Conservation (phyloP, 2,329 filamentous ascomycete species). For the Clonostachys rhizophaga region DNA sequence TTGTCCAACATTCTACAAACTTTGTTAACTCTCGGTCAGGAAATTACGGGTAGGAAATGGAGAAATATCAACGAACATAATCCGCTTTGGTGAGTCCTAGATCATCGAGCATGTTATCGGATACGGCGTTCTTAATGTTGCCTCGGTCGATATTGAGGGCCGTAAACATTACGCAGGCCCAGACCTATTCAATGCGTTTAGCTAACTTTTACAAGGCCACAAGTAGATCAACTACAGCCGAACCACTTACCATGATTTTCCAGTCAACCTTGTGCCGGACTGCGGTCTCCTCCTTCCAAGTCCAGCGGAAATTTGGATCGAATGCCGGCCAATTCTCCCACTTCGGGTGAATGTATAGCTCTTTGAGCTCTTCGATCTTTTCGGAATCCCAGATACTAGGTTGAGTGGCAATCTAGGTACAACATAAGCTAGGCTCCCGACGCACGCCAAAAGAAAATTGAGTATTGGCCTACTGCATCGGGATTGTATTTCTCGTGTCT, state of each 20-base stretch:
- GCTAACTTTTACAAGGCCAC: background rate
- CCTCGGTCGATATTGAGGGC: conserved; percentile 27
- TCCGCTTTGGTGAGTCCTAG: conserved; percentile 15
- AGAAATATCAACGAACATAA: conserved; percentile 13
- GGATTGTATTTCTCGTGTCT: conserved; percentile 16
- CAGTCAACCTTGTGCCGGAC: conserved; percentile 25
- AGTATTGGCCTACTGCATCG: conserved; percentile 8
- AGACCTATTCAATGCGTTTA: conserved; percentile 13
- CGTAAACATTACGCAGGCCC: conserved; percentile 24
- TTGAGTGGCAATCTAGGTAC: conserved; percentile 21
- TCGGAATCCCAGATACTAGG: conserved; percentile 29
- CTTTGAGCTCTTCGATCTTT: conserved; percentile 24
- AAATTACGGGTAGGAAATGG: too few species aligned
- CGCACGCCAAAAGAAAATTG: conserved; percentile 5
- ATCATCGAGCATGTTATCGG: conserved; percentile 26
- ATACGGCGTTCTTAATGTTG: conserved; percentile 27
- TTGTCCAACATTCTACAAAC: conserved; percentile 17
- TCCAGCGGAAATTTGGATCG: conserved; percentile 25
- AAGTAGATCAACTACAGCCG: background rate
- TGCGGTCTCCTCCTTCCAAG: conserved; percentile 23
- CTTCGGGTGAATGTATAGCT: conserved; percentile 23
- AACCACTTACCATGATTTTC: conserved; percentile 25
- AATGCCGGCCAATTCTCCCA: conserved; percentile 28
- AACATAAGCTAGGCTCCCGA: background rate
- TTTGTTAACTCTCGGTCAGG: background rate